A percentile compares a stretch with the other conserved stretches of the same genome.
These are phyloP conservation scores for Grigorovia yakushimaensis DNA, from an alignment of 805 yeast species.

Conservation along the genomic window DNA sequence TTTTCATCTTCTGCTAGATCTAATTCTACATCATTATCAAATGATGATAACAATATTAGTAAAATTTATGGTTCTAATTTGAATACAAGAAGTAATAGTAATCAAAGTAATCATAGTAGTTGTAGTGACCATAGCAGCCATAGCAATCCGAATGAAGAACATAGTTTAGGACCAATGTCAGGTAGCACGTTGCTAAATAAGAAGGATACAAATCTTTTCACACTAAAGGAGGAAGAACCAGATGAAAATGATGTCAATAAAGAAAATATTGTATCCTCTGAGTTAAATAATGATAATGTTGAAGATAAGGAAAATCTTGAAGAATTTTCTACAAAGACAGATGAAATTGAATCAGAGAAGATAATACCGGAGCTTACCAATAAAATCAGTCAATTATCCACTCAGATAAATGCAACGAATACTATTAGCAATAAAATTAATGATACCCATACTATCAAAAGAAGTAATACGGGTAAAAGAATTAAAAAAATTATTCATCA, in stretches of 20 bases:
- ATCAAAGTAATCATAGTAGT: not conserved
- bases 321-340: too few species aligned
- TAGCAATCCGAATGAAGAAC: not conserved
- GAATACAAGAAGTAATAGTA: not conserved
- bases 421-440: not conserved
- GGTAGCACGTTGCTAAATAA: not conserved
- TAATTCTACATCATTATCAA: not conserved
- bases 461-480: not conserved
- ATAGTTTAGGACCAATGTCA: not conserved
- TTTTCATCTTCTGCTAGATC: not conserved
- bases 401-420: not conserved
- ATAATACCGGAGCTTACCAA: not conserved
- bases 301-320: not conserved
- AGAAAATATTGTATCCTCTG: not conserved
- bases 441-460: not conserved
- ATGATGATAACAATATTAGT: not conserved
- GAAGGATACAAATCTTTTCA: constrained; percentile 2
- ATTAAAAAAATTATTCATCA: constrained; percentile 5
- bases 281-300: not conserved
- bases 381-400: not conserved
- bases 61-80: not conserved
- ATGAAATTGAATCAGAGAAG: not conserved
- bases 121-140: not conserved
- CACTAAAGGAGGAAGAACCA: constrained; percentile 5
- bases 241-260: not conserved